phyloP scores from a whole-genome alignment of 345 rosid genomes.

The Ceriops zippeliana region DNA sequence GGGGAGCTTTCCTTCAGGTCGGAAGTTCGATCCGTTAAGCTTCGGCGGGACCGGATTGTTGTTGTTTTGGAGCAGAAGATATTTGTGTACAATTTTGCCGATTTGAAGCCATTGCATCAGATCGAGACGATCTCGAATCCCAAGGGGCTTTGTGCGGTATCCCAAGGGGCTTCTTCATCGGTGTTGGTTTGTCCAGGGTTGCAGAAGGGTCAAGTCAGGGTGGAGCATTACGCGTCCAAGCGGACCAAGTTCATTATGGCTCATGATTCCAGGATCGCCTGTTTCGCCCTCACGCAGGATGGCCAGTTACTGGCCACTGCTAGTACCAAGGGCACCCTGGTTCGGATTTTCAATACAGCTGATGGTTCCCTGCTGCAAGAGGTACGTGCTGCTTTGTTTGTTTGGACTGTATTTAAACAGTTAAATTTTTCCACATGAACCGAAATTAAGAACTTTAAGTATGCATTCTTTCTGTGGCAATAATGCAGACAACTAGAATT shows the following conservation, averaged over 20 bases:
- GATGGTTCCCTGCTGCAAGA: constrained; percentile 83
- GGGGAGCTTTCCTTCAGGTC: constrained; percentile 91
- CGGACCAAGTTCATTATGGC: constrained; percentile 90
- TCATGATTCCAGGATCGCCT: constrained; percentile 89
- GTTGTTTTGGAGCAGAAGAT: constrained; percentile 85
- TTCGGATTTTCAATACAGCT: constrained; percentile 67
- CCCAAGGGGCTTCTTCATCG: constrained; percentile 69
- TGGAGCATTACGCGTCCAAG: constrained; percentile 80
- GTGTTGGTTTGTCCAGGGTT: constrained; percentile 83
- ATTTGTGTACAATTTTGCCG: constrained; percentile 78
- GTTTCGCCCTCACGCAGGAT: constrained; percentile 78
- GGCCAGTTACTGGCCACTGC: constrained; percentile 84
- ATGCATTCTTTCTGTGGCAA: no score
- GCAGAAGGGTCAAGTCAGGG: constrained; percentile 88
- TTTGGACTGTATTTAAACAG: not conserved
- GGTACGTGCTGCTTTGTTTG: constrained; percentile 32
- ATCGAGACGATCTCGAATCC: constrained; percentile 87
- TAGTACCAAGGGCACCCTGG: constrained; percentile 83
- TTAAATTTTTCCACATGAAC: no score
- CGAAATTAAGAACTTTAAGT: no score
- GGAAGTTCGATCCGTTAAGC: constrained; percentile 73
- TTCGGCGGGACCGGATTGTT: constrained; percentile 69
- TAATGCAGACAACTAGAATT: no score
- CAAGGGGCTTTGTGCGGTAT: constrained; percentile 81
- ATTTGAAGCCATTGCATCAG: constrained; percentile 79